phyloP scores from a whole-genome alignment of 202 grass and related monocot species.

The Panicum hallii region DNA sequence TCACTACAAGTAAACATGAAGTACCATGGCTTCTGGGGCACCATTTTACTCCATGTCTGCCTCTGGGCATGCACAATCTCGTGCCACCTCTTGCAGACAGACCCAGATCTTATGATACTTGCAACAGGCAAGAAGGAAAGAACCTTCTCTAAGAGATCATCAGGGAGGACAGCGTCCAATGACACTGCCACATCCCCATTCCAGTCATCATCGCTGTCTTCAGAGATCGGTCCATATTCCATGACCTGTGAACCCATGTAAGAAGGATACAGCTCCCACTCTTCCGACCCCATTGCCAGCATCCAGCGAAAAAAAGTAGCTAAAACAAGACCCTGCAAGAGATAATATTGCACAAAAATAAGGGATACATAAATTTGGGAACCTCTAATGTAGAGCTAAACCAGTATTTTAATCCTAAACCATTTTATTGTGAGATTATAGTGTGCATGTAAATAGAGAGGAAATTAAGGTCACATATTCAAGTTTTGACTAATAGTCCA shows the following conservation, averaged over 20 bases:
- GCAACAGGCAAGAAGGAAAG: slow-evolving; percentile 83
- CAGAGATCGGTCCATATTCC: slow-evolving; percentile 39
- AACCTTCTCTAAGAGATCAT: slow-evolving; percentile 86
- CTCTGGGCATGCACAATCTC: slow-evolving; percentile 63
- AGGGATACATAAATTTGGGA: slow-evolving; percentile 24
- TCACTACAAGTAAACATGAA: slow-evolving; percentile 89
- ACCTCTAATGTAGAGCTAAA: background rate
- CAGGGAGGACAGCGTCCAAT: slow-evolving; percentile 64
- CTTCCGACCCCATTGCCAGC: slow-evolving; percentile 56
- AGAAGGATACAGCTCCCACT: slow-evolving; percentile 65
- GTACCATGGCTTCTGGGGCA: slow-evolving; percentile 90
- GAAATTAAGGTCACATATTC: background rate
- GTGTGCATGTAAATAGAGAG: background rate
- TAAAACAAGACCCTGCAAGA: slow-evolving; percentile 49
- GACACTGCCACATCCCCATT: slow-evolving; percentile 42
- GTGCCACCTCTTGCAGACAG: slow-evolving; percentile 85
- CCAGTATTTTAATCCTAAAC: background rate
- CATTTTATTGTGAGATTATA: background rate
- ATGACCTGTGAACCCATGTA: slow-evolving; percentile 51
- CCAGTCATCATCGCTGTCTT: slow-evolving; percentile 44
- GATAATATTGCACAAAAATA: background rate
- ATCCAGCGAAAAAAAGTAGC: slow-evolving; percentile 23
- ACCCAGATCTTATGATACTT: slow-evolving; percentile 73
- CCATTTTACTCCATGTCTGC: slow-evolving; percentile 55
- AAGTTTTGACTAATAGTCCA: background rate